Percentiles rank a stretch among this genome's conserved stretches.
These are phyloP conservation scores for Fraxinus sp. DNA, from an alignment of 305 asterid genomes.

Conservation along the genomic window DNA sequence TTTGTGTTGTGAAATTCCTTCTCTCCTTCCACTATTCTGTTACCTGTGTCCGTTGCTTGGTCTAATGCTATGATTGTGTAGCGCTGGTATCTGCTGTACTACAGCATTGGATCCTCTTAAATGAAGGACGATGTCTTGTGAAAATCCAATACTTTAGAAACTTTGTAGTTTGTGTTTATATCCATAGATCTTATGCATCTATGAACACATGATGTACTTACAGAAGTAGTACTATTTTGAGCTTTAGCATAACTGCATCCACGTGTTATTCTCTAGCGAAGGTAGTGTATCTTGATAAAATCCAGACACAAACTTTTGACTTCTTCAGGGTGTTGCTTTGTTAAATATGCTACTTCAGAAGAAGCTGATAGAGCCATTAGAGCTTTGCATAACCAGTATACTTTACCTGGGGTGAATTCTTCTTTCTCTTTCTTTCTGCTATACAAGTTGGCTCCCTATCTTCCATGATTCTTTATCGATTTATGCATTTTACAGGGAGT, in stretches of 20 bases:
- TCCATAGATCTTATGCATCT: slow-evolving; percentile 16
- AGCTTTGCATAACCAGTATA: slow-evolving; percentile 81
- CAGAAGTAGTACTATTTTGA: slow-evolving; percentile 2
- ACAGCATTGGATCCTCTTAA: not conserved
- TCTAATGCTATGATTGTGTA: slow-evolving; percentile 15
- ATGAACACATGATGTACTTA: slow-evolving; percentile 9
- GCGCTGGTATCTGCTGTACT: not conserved
- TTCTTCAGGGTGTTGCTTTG: slow-evolving; percentile 95
- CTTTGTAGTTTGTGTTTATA: not conserved
- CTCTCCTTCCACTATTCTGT: slow-evolving; percentile 1
- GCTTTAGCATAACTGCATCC: slow-evolving; percentile 15
- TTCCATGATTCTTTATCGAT: slow-evolving; percentile 25
- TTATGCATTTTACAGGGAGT: slow-evolving; percentile 57
- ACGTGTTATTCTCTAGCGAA: slow-evolving; percentile 25
- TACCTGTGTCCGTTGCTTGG: slow-evolving; percentile 12
- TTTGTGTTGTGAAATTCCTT: slow-evolving; percentile 11
- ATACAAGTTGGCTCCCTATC: slow-evolving; percentile 20
- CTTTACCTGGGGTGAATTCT: slow-evolving; percentile 79
- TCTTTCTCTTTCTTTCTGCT: slow-evolving; percentile 21
- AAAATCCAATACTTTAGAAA: not conserved
- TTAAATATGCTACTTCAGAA: slow-evolving; percentile 79
- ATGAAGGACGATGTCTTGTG: not conserved
- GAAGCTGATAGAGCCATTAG: slow-evolving; percentile 96
- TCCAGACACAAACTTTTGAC: slow-evolving; percentile 41
- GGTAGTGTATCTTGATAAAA: slow-evolving; percentile 39